Conservation (phyloP, 2,329 filamentous ascomycete species). For the Ustilaginoidea virens region DNA sequence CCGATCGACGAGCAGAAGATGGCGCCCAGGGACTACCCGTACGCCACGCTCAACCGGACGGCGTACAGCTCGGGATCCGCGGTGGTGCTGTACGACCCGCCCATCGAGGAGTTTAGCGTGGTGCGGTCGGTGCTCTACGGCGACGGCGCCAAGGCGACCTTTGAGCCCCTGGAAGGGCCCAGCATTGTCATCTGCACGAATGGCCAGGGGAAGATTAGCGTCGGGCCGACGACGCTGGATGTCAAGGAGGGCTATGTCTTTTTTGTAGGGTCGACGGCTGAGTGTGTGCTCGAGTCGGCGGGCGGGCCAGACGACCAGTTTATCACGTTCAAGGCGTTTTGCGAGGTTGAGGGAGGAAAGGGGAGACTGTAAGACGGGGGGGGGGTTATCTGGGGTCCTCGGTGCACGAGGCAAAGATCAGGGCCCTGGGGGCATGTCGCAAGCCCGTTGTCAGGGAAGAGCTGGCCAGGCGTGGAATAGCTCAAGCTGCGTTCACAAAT, state of each 20-base stretch:
- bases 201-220: constrained; percentile 69
- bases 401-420: background rate
- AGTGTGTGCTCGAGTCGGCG: constrained; percentile 60
- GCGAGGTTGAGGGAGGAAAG: constrained; percentile 49
- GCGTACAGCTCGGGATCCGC: constrained; percentile 67
- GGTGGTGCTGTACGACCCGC: constrained; percentile 73
- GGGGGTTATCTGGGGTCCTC: background rate
- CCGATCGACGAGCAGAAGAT: constrained; percentile 95
- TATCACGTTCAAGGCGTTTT: constrained; percentile 86
- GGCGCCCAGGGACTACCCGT: constrained; percentile 70
- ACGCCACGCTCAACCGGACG: constrained; percentile 63
- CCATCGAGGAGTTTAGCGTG: constrained; percentile 92
- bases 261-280: constrained; percentile 79
- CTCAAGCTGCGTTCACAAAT: too few species aligned
- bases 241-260: constrained; percentile 60
- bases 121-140: constrained; percentile 62
- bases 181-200: constrained; percentile 86
- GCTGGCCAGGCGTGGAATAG: too few species aligned
- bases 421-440: too few species aligned
- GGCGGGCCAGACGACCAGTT: constrained; percentile 51
- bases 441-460: too few species aligned
- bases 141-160: constrained; percentile 65
- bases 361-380: constrained; percentile 13
- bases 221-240: constrained; percentile 67
- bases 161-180: constrained; percentile 74